Conservation (phyloP, 2,329 filamentous ascomycete species). For the Ophiostoma triangulosporum region DNA sequence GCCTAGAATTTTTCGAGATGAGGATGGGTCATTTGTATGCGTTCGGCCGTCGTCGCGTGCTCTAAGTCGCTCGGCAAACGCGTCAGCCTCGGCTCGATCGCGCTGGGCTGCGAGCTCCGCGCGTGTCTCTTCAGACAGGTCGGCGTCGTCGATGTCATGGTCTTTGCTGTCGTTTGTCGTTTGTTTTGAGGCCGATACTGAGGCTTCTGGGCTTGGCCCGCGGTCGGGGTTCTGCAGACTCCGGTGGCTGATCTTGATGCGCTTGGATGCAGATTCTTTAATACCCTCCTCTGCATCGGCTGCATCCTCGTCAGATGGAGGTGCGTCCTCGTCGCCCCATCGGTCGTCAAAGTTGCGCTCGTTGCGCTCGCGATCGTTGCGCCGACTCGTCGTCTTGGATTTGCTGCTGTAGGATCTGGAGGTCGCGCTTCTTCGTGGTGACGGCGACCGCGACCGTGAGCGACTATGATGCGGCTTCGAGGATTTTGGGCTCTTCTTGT, state of each 20-base stretch:
- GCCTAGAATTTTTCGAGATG: slow-evolving; percentile 47
- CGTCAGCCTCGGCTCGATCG: slow-evolving; percentile 64
- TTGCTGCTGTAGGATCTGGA: slow-evolving; percentile 26
- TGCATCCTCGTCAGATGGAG: slow-evolving; percentile 23
- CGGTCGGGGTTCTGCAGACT: slow-evolving; percentile 26
- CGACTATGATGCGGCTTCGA: slow-evolving; percentile 17
- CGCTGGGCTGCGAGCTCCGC: slow-evolving; percentile 45
- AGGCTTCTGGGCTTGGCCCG: slow-evolving; percentile 14
- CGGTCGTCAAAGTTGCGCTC: slow-evolving; percentile 52
- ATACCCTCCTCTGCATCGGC: slow-evolving; percentile 45
- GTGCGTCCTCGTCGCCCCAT: slow-evolving; percentile 67
- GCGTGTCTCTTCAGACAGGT: slow-evolving; percentile 46
- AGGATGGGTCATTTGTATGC: slow-evolving; percentile 40
- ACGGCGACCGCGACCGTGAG: slow-evolving; percentile 7
- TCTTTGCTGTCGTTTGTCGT: slow-evolving; percentile 7
- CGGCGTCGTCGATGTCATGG: slow-evolving; percentile 26
- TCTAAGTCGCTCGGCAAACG: slow-evolving; percentile 62
- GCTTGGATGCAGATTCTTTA: slow-evolving; percentile 55
- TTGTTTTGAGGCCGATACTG: not conserved
- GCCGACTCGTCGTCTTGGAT: slow-evolving; percentile 26
- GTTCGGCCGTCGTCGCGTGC: slow-evolving; percentile 57
- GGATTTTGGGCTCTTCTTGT: not conserved
- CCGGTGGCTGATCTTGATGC: slow-evolving; percentile 47
- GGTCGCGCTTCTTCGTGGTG: slow-evolving; percentile 7
- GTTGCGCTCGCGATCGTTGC: slow-evolving; percentile 20